These are phyloP conservation scores for Colletotrichum gloeosporioides DNA, from an alignment of 2,329 filamentous ascomycete species.

Conservation along the genomic window DNA sequence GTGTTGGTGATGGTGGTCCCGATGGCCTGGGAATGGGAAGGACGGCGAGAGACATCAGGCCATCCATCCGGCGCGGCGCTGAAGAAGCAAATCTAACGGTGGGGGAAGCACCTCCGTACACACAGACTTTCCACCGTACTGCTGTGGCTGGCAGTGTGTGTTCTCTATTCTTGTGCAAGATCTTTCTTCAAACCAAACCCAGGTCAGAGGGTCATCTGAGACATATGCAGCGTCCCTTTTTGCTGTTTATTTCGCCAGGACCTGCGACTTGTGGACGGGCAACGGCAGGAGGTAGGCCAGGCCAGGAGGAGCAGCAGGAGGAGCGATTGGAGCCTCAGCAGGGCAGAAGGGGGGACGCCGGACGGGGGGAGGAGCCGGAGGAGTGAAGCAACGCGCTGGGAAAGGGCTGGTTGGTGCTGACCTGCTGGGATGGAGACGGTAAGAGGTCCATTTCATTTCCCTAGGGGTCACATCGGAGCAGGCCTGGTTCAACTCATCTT, in stretches of 20 bases:
- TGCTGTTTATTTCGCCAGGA: background rate
- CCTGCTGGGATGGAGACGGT: background rate
- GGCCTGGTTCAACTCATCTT: background rate
- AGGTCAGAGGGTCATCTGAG: background rate
- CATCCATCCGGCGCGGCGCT: background rate
- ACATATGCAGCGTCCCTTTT: background rate
- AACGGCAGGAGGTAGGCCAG: background rate
- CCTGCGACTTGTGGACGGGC: background rate
- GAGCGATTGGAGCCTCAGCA: background rate
- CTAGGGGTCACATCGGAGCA: background rate
- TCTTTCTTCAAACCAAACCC: background rate
- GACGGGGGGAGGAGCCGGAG: background rate
- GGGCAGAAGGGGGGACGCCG: background rate
- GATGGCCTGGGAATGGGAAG: background rate
- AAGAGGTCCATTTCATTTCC: background rate
- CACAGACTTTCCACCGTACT: background rate
- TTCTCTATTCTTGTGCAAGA: background rate
- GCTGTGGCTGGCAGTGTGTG: background rate
- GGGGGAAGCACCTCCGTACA: background rate
- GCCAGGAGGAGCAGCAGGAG: background rate
- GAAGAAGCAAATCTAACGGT: background rate
- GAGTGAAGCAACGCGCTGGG: background rate
- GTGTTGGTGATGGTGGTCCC: background rate
- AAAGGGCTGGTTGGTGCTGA: background rate
- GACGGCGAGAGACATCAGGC: constrained; percentile 1